These are phyloP conservation scores for Hordeum pubiflorum DNA, from an alignment of 202 grass and related monocot species.

Conservation along the genomic window DNA sequence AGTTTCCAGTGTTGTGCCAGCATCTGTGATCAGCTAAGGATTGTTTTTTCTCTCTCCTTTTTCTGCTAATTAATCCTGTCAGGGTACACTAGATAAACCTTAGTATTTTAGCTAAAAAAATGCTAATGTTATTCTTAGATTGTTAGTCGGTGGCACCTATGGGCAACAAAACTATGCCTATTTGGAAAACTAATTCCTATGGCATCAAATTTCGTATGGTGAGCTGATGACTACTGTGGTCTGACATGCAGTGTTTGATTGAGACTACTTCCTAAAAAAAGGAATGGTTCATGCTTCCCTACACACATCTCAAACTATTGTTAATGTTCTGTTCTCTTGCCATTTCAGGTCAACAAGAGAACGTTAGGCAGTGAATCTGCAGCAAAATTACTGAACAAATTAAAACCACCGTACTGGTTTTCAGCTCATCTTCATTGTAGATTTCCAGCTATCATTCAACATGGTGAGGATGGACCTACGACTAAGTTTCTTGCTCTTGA, in stretches of 20 bases:
- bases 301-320: conserved; percentile 7
- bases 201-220: not conserved
- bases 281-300: not conserved
- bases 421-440: conserved; percentile 66
- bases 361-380: conserved; percentile 70
- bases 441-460: conserved; percentile 73
- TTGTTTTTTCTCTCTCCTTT: not conserved
- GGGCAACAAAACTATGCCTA: conserved; percentile 11
- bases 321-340: not conserved
- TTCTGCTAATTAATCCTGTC: not conserved
- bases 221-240: not conserved
- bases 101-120: not conserved
- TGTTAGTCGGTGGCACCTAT: too few relatives aligned
- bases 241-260: not conserved
- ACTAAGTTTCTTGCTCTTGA: conserved; percentile 92
- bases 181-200: not conserved
- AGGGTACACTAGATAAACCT: not conserved
- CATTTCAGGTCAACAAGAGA: conserved; percentile 58
- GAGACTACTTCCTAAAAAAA: not conserved
- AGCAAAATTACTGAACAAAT: conserved; percentile 68
- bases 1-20: not conserved
- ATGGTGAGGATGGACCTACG: conserved; percentile 50
- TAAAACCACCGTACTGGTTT: conserved; percentile 84
- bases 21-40: not conserved
- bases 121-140: not conserved